Conservation (phyloP, 768 basidiomycete genomes). For the Serendipita indica region DNA sequence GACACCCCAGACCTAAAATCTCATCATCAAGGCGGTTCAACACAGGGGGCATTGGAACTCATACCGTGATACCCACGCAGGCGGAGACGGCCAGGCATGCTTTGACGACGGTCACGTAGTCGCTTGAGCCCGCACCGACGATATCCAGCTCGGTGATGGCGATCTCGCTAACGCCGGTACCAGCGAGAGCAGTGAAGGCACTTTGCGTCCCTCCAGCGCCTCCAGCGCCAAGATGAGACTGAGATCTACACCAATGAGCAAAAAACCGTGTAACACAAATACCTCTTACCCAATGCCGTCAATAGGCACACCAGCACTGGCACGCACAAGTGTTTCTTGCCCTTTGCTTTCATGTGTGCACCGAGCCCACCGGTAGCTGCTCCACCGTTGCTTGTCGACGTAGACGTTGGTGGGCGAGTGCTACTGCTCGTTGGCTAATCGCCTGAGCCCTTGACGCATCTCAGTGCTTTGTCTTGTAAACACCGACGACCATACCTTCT, state of each 20-base stretch:
- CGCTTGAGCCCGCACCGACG: slow-evolving; percentile 19
- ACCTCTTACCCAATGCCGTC: too few species aligned
- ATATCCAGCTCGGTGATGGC: slow-evolving; percentile 38
- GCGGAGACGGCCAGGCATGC: slow-evolving; percentile 30
- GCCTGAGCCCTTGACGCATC: slow-evolving; percentile 20
- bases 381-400: not conserved
- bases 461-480: not conserved
- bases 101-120: slow-evolving; percentile 32
- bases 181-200: slow-evolving; percentile 31
- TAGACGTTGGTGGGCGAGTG: not conserved
- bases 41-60: slow-evolving; percentile 11
- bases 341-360: not conserved
- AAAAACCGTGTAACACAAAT: too few species aligned
- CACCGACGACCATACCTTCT: not conserved
- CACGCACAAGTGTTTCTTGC: slow-evolving; percentile 11
- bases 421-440: slow-evolving; percentile 17
- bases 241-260: too few species aligned
- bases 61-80: slow-evolving; percentile 34
- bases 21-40: not conserved
- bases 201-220: slow-evolving; percentile 29
- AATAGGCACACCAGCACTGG: too few species aligned
- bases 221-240: slow-evolving; percentile 18
- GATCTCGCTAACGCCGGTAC: slow-evolving; percentile 28
- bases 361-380: not conserved
- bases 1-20: slow-evolving; percentile 6